Evolutionary conservation across 192 early-diverging fungal genomes (phyloP).

Genomic region (Endogone sp.): DNA sequence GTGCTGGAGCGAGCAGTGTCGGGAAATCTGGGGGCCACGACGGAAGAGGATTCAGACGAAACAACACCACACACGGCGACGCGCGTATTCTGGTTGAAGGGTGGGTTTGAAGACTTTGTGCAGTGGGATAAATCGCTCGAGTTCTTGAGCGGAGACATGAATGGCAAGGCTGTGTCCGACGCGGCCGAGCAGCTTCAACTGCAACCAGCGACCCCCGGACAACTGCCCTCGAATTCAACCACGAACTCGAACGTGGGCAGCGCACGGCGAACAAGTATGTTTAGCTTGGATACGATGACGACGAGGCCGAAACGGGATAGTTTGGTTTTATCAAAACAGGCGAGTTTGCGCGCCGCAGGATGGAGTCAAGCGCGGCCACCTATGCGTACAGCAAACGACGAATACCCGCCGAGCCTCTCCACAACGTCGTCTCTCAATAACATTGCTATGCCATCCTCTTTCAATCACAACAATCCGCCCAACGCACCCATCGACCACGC

Average conservation of each 20-base stretch:
- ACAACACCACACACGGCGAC: not conserved
- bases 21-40: not conserved
- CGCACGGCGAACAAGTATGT: constrained; percentile 19
- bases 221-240: not conserved
- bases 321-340: not conserved
- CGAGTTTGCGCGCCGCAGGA: not conserved
- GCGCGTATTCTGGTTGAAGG: constrained; percentile 39
- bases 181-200: not conserved
- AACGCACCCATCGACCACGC: not conserved
- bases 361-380: not conserved
- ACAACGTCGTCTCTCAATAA: not conserved
- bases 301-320: constrained; percentile 10
- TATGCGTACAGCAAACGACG: not conserved
- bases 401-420: too few species aligned
- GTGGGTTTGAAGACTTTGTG: constrained; percentile 46
- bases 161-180: not conserved
- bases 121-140: constrained; percentile 6
- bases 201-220: not conserved
- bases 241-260: not conserved
- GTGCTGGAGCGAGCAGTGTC: constrained; percentile 34
- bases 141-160: not conserved
- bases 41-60: not conserved
- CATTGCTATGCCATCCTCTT: too few species aligned
- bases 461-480: not conserved
- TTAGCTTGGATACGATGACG: constrained; percentile 28